A percentile compares a stretch with the other conserved stretches of the same genome.
Conservation (phyloP, 768 basidiomycete species). For the Mycena venus region DNA sequence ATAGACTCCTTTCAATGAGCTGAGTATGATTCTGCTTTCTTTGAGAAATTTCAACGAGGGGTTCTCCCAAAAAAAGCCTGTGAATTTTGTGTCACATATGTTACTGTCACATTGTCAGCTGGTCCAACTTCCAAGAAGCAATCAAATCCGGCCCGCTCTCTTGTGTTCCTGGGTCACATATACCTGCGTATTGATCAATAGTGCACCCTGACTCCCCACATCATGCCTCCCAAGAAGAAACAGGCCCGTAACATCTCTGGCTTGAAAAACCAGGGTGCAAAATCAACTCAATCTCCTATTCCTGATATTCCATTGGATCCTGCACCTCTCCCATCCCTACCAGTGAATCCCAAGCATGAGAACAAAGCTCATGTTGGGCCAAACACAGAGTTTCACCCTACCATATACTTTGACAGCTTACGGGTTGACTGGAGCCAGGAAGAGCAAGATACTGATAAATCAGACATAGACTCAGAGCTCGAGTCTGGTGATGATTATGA, state of each 20-base stretch:
- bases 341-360: background rate
- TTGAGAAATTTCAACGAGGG: too few species aligned
- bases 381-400: background rate
- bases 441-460: background rate
- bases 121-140: too few species aligned
- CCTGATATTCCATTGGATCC: background rate
- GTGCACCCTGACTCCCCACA: background rate
- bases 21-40: too few species aligned
- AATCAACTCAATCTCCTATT: background rate
- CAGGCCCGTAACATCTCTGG: too few species aligned
- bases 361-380: background rate
- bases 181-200: background rate
- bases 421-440: background rate
- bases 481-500: too few species aligned
- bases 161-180: too few species aligned
- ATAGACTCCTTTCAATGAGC: too few species aligned
- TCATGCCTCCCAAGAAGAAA: too few species aligned
- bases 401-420: background rate
- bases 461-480: background rate
- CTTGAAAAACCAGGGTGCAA: slow-evolving; percentile 1
- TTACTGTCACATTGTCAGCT: too few species aligned
- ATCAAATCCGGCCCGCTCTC: too few species aligned
- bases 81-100: too few species aligned
- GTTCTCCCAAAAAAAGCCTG: too few species aligned
- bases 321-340: background rate